Base-by-base conservation (phyloP, 257 asterid species). In the Primulina eburnea region DNA sequence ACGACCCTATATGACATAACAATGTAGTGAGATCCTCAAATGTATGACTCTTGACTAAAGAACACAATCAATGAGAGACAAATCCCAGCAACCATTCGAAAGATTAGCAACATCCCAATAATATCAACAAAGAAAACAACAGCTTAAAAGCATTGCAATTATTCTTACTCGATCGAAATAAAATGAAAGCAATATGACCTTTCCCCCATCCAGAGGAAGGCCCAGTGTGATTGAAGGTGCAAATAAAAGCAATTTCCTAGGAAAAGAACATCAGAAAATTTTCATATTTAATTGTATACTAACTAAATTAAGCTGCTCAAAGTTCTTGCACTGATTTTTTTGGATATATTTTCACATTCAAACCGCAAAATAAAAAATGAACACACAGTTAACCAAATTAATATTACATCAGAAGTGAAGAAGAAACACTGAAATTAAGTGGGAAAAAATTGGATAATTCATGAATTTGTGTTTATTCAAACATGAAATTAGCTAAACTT, bases 371-470 rank as follows among this genome's bases (percentile, higher is more conserved):
- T 4, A 38, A 33, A 67, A 26, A 65, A 65, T 50, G 26, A 63
- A 28, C 68, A 57, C 29, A 60, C 52, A 69, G n/a, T 61, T 21
- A 63, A 65, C 69, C 73, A 38, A 75, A 71, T 52, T 40, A 53
- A 69, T 24, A 62, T 35, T 52, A 67, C 71, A 71, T 67, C 74
- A 77, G 75, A 61, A 62, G 16, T 58, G 12, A 59, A 43, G 50
- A 43, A 58, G 12, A 28, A 8, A 17, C 50, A 12, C n/a, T 43
- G 56, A 47, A 47, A 47, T 47, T 47, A 16, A 47, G 18, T 47
- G 56, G 56, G 4, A n/a, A 47, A 47, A 1, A 14, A 47, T 47
- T 47, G 20, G 56, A 47, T 47, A 4, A 5, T 43, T 47, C 56
- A 16, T 5, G 18, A 40, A 10, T 11, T 47, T 47, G 16, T 47